phyloP scores from a whole-genome alignment of 768 basidiomycete genomes.

The Pluteus cervinus region DNA sequence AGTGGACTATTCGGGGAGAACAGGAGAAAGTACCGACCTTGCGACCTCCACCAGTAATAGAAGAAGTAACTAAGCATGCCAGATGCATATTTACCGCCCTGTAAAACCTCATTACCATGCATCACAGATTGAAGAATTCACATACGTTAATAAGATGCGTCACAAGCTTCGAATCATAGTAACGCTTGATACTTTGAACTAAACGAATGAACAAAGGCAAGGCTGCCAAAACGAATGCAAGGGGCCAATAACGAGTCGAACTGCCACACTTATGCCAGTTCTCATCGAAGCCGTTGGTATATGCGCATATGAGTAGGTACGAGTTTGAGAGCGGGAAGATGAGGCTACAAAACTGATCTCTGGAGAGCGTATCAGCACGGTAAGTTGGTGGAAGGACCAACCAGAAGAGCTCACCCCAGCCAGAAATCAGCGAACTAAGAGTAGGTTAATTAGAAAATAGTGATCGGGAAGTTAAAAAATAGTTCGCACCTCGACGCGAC shows the following conservation, averaged over 20 bases:
- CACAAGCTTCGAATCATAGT: slow-evolving; percentile 61
- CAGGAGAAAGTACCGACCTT: slow-evolving; percentile 32
- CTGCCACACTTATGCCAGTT: slow-evolving; percentile 44
- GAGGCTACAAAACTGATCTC: slow-evolving; percentile 81
- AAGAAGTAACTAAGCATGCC: slow-evolving; percentile 61
- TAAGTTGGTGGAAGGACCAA: neutral
- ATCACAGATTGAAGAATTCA: slow-evolving; percentile 5
- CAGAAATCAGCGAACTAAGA: slow-evolving; percentile 80
- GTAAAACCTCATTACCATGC: slow-evolving; percentile 1
- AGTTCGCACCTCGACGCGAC: slow-evolving; percentile 63
- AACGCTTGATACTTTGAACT: slow-evolving; percentile 85
- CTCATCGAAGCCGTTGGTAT: slow-evolving; percentile 46
- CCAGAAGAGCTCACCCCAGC: slow-evolving; percentile 56
- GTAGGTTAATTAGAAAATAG: slow-evolving; percentile 7
- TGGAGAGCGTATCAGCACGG: slow-evolving; percentile 17
- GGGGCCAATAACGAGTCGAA: slow-evolving; percentile 49
- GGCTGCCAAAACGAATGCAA: slow-evolving; percentile 49
- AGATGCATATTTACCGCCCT: slow-evolving; percentile 82
- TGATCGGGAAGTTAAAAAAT: neutral
- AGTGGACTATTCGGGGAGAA: neutral
- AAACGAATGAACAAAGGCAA: slow-evolving; percentile 75
- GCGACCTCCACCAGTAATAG: slow-evolving; percentile 76
- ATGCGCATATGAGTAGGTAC: slow-evolving; percentile 71
- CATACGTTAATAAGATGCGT: slow-evolving; percentile 86
- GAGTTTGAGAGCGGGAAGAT: slow-evolving; percentile 69